Percentiles rank a stretch among this genome's conserved stretches.
These are phyloP conservation scores for Geosiphon pyriformis DNA, from an alignment of 192 early-diverging fungal species.

Conservation along the genomic window DNA sequence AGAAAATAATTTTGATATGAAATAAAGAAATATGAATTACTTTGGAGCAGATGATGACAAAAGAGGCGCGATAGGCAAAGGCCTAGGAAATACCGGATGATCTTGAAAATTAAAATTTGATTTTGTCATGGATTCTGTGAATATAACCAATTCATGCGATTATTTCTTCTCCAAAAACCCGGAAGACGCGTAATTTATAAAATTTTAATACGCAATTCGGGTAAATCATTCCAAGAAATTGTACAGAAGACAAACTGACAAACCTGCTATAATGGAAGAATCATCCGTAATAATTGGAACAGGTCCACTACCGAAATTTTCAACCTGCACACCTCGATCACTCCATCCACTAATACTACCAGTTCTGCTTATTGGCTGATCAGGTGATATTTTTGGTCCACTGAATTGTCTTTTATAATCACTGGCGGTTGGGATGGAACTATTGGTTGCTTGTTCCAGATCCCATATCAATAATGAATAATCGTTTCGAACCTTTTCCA, in stretches of 20 bases:
- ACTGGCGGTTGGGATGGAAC: background rate
- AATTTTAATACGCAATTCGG: background rate
- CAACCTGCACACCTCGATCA: slow-evolving; percentile 1
- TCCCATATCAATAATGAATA: slow-evolving; percentile 73
- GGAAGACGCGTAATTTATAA: background rate
- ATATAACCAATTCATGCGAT: background rate
- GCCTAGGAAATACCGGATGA: background rate
- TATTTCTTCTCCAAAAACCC: background rate
- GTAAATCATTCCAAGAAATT: background rate
- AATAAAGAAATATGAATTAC: background rate
- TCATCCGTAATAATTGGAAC: background rate
- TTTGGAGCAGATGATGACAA: background rate
- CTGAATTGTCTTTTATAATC: background rate
- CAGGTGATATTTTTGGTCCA: background rate
- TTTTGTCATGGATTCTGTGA: background rate
- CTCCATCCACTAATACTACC: slow-evolving; percentile 16
- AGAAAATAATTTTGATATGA: background rate
- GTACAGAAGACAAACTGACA: background rate
- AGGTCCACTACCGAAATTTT: background rate
- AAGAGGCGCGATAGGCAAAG: background rate
- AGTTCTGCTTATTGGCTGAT: slow-evolving; percentile 1
- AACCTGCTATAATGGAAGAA: background rate
- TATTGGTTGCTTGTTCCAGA: slow-evolving; percentile 39
- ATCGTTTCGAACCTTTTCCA: slow-evolving; percentile 73
- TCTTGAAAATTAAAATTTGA: background rate